Evolutionary conservation across 1,284 basidiomycete species (phyloP).

Genomic region (Amylostereum areolatum): DNA sequence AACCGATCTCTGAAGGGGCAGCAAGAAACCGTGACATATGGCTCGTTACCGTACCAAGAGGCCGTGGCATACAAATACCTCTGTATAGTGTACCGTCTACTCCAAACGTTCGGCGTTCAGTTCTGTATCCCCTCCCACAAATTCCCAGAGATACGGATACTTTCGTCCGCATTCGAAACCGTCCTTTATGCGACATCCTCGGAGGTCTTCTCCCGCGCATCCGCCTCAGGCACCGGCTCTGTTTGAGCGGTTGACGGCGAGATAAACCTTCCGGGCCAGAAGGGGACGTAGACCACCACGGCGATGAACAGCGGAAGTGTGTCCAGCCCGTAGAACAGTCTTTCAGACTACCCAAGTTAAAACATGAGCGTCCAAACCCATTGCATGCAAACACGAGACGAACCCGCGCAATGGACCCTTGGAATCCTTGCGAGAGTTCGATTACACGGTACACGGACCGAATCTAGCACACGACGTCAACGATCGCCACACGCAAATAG

Average conservation of each 20-base stretch:
- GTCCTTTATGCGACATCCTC: too few species aligned
- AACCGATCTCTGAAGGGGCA: conserved; percentile 29
- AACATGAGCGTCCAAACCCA: not conserved
- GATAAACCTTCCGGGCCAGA: conserved; percentile 60
- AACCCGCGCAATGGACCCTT: conserved; percentile 43
- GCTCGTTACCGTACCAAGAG: too few species aligned
- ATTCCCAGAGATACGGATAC: too few species aligned
- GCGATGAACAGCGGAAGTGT: conserved; percentile 62
- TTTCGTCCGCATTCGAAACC: too few species aligned
- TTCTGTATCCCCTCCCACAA: too few species aligned
- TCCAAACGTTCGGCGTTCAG: too few species aligned
- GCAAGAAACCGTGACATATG: too few species aligned
- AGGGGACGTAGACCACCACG: conserved; percentile 45
- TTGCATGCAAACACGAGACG: not conserved
- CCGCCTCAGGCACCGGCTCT: too few species aligned
- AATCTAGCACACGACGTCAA: conserved; percentile 34
- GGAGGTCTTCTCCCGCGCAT: too few species aligned
- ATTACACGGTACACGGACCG: conserved; percentile 64
- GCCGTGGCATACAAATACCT: too few species aligned
- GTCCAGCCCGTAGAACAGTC: conserved; percentile 63
- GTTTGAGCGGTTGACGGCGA: conserved; percentile 2
- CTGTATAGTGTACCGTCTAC: too few species aligned
- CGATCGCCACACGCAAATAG: not conserved
- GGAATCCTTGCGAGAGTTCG: conserved; percentile 61
- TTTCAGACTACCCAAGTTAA: conserved; percentile 25